Evolutionary conservation across 1,139 yeast genomes (phyloP), one percentile per base, ranked within the genome.

Genomic region (Magnusiomyces paraingens): DNA sequence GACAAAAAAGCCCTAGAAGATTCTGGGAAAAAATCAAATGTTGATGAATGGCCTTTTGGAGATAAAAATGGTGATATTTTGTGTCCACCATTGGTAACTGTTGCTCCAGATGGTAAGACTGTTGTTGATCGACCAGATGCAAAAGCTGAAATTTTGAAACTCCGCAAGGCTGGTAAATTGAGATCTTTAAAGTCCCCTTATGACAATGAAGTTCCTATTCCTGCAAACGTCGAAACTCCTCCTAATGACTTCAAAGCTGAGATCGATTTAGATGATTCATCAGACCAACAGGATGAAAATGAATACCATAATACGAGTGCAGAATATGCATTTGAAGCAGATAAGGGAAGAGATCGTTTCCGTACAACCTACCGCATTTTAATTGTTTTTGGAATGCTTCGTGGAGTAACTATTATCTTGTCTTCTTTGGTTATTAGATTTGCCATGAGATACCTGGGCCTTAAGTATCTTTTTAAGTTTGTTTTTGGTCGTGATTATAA

Each of bases 1-100:
- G 89, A 83, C n/a, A 17, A 32, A 11, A 46, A 41, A 8, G 52
- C 43, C 14, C 12, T 17, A 11, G 43, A 51, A n/a, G 51, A 51
- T 17, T n/a, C 29, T 11, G 38, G 17, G 2, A 12, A 15, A 32
- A 15, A 20, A 35, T 32, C 53, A 6, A 17, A 10, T 10, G 15
- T 4, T 4, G 18, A 38, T 38, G 18, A n/a, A 5, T 38, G 41
- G 41, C 41, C 18, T 14, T 17, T 38, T 38, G 18, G 18, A 38
- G 5, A n/a, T 10, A 3, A 17, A 38, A n/a, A 14, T 38, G 8
- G 8, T 8, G 32, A 26, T 8, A 4, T 26, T 26, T 26, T 26
- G 8, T 26, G 32, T 15, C 32, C 41, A 15, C 11, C 22, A n/a
- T 43, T 53, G 17, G 43, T 45, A 4, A 53, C 55, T 32, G 10